Evolutionary conservation across 345 rosid genomes (phyloP), one percentile per base, ranked within the genome.

Genomic region (Eucalyptus polyanthemos): DNA sequence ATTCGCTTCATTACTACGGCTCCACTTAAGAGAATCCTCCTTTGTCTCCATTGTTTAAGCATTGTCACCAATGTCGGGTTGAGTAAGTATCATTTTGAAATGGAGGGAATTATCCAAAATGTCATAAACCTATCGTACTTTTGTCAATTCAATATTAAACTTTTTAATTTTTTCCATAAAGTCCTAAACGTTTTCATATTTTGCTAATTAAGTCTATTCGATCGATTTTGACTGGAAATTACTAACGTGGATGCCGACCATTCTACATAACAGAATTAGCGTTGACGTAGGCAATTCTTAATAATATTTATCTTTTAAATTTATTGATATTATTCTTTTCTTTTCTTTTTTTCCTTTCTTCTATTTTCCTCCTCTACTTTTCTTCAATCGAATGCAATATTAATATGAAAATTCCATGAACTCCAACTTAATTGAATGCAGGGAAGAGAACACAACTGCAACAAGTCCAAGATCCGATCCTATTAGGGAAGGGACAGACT

Each of bases 181-280:
- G 1, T 53, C 11, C 11, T 53, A 53, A 53, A 19, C 1, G 0
- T 21, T 53, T 53, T 53, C 11, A 53, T 0, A 53, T 8, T 53
- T 53, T 53, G 25, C 25, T 19, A 53, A 53, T 21, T 53, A 8
- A 53, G 11, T 53, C 25, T 0, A 53, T 53, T 19, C 2, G 0
- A 53, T 53, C 11, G 0, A 53, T 21, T 53, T 53, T 53, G 1
- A 0, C 0, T 53, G 0, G 58, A 53, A 19, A 21, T 21, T 53
- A 53, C 11, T 8, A 19, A 53, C 0, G 1, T 4, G 0, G 25
- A 53, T 53, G 0, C 1, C 1, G 0, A 0, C 24, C 4, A 0
- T 8, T 4, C 1, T 53, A 53, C 4, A 0, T 53, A 4, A 53
- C 1, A 8, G 5, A 53, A 53, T 53, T 4, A 53, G 4, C 0